A percentile compares a stretch with the other conserved stretches of the same genome.
These are phyloP conservation scores for Paraphaeosphaeria sporulosa DNA, from an alignment of 2,329 filamentous ascomycete genomes.

Conservation along the genomic window DNA sequence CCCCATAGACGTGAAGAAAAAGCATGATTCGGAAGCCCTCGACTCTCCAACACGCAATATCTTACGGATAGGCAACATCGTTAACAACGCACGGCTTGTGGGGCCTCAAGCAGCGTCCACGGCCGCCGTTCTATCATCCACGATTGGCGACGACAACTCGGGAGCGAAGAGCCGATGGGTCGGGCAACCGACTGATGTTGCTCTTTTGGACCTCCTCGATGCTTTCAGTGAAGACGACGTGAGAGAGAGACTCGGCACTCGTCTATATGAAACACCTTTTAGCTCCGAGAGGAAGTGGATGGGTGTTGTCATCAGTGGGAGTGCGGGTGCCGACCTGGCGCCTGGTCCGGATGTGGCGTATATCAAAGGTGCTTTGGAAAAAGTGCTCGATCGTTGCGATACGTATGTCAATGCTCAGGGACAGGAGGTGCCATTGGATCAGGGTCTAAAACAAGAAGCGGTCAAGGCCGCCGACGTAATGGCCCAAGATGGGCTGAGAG, in stretches of 20 bases:
- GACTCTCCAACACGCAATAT: constrained; percentile 81
- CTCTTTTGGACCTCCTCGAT: constrained; percentile 93
- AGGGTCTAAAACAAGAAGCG: constrained; percentile 75
- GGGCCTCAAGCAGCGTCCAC: constrained; percentile 74
- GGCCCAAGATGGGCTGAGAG: constrained; percentile 87
- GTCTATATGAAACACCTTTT: constrained; percentile 88
- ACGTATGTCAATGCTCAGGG: constrained; percentile 89
- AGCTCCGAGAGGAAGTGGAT: constrained; percentile 99
- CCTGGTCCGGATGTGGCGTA: constrained; percentile 83
- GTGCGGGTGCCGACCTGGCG: constrained; percentile 57
- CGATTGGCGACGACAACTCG: constrained; percentile 68
- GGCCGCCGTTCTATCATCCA: constrained; percentile 85
- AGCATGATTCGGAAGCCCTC: constrained; percentile 62
- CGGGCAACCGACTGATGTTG: constrained; percentile 95
- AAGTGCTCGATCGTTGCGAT: constrained; percentile 84
- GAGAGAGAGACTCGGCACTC: constrained; percentile 81
- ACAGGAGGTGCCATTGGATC: constrained; percentile 84
- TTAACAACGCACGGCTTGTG: constrained; percentile 88
- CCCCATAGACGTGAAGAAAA: constrained; percentile 65
- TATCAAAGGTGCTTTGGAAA: constrained; percentile 93
- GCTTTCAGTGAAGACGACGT: constrained; percentile 91
- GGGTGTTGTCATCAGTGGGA: constrained; percentile 79
- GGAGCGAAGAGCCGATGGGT: constrained; percentile 87
- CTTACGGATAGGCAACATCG: constrained; percentile 91
- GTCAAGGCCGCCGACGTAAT: constrained; percentile 82